Evolutionary conservation across 495 filamentous ascomycete species (phyloP), one percentile per base, ranked within the genome.

Genomic region (Lophium mytilinum): DNA sequence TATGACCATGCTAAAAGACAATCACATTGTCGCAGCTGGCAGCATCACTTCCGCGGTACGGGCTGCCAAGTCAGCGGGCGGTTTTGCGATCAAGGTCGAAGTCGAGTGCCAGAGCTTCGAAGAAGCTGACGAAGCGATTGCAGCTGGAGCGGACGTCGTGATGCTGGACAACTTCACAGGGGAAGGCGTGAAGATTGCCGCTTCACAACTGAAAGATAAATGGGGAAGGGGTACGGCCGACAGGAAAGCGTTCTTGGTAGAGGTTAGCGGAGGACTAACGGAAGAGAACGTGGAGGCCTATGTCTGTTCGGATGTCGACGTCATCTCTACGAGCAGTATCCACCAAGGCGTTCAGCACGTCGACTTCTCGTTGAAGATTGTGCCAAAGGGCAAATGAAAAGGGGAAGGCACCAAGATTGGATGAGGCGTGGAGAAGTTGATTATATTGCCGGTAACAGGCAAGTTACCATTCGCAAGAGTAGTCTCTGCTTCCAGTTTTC

Each of bases 1-100:
- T 42, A 97, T 98, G 93, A 89, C 87, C 21, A 98, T 98, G 93
- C 77, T 98, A 50, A 98, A 98, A 75, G 93, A 98, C 72, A 98
- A 98, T 69, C 93, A 98, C 69, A 83, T 98, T 33, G 94, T 89
- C 86, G 87, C 88, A 39, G 80, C 77, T 6, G 80, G 81, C 55
- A 76, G 75, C 57, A 96, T 97, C 66, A 85, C 85, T 1, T 74
- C 81, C 4, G 93, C 94, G 5, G 90, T 97, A 17, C 73, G 73
- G 55, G 87, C 91, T 1, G 93, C 93, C 3, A 90, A 89, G 71
- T 77, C 83, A 12, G 90, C 83, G 0, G 91, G 83, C 9, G 94
- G 93, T 0, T 97, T 97, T 68, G 78, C 85, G 14, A 76, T 94
- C 15, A 98, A 98, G 78, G 80, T 98, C 36, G 93, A 98, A 75